These are phyloP conservation scores for Schizonepeta tenuifolia DNA, from an alignment of 257 asterid species.

Conservation along the genomic window DNA sequence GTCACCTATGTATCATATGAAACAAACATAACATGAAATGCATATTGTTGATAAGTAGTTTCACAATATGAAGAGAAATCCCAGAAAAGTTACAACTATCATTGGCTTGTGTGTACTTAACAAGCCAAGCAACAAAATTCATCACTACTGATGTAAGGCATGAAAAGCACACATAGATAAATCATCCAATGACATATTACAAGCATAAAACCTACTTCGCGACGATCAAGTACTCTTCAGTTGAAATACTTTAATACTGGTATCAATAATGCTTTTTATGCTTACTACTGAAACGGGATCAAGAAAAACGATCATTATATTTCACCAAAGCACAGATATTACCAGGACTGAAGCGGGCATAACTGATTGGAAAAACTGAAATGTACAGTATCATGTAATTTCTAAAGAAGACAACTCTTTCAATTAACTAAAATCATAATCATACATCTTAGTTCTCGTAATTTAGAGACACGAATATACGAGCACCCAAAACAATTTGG, in stretches of 20 bases:
- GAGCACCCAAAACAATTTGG: no score
- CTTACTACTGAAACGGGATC: neutral
- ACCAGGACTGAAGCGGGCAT: neutral
- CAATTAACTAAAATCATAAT: no score
- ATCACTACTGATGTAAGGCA: conserved; percentile 7
- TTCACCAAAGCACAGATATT: neutral
- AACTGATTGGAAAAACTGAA: neutral
- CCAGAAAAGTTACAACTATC: neutral
- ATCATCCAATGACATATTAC: neutral
- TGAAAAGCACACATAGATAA: neutral
- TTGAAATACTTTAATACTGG: neutral
- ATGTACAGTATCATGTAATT: no score
- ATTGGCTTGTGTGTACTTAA: neutral
- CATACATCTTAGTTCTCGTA: no score
- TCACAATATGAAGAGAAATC: neutral
- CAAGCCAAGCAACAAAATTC: neutral
- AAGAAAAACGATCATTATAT: neutral
- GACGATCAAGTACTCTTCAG: neutral
- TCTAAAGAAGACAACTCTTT: no score
- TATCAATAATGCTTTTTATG: neutral
- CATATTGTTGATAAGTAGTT: neutral
- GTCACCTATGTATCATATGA: conserved; percentile 28
- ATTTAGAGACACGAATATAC: no score
- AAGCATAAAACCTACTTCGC: neutral
- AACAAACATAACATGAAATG: conserved; percentile 30